These are phyloP conservation scores for Akanthomyces muscarius DNA, from an alignment of 2,329 filamentous ascomycete genomes.

Conservation along the genomic window DNA sequence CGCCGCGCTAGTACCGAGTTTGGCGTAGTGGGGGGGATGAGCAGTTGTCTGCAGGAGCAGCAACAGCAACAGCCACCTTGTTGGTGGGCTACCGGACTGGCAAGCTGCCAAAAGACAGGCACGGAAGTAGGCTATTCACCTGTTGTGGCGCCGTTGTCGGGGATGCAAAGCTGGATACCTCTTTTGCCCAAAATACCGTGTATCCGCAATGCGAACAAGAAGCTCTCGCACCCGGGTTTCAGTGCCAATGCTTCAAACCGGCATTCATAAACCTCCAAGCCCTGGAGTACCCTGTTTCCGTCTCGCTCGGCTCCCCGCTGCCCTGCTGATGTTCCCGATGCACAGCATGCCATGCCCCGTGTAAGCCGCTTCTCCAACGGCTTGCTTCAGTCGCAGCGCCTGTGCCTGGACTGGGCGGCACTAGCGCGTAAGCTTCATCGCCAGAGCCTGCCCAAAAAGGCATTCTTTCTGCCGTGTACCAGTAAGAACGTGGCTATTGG, in stretches of 20 bases:
- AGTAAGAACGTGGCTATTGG: background rate
- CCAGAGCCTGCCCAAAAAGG: slow-evolving; percentile 8
- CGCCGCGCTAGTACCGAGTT: background rate
- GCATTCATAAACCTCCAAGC: background rate
- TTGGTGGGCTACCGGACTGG: background rate
- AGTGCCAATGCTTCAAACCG: background rate
- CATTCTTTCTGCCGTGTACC: background rate
- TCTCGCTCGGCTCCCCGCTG: background rate
- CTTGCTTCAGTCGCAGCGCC: background rate
- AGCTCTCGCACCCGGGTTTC: slow-evolving; percentile 10
- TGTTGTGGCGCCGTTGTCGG: slow-evolving; percentile 2
- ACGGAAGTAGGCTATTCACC: background rate
- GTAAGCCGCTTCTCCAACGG: background rate
- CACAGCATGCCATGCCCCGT: background rate
- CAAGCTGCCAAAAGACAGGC: background rate
- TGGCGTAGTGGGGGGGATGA: background rate
- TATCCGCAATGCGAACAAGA: slow-evolving; percentile 8
- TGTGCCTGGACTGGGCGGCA: slow-evolving; percentile 5
- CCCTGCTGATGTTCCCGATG: slow-evolving; percentile 1
- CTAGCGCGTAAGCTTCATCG: slow-evolving; percentile 9
- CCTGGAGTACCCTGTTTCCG: background rate
- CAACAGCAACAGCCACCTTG: background rate
- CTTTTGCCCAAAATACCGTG: background rate
- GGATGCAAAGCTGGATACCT: background rate
- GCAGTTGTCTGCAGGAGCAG: background rate